Evolutionary conservation across 1,284 basidiomycete species (phyloP).

Genomic region (Sanghuangporus weigelae): DNA sequence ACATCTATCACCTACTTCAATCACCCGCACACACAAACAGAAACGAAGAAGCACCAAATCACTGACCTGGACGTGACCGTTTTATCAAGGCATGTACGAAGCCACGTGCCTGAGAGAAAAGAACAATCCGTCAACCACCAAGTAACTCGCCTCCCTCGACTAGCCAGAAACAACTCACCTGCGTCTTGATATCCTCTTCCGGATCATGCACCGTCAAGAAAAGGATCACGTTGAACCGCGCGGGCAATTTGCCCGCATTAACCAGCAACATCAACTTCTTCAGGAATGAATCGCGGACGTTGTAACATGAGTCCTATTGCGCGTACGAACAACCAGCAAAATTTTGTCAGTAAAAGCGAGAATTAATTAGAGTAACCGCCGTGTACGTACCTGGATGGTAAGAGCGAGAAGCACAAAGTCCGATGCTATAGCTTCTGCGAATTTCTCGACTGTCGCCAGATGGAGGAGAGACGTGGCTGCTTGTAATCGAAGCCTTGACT

Average conservation of each 20-base stretch:
- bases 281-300: slow-evolving; percentile 78
- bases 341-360: neutral
- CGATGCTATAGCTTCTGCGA: slow-evolving; percentile 52
- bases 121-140: neutral
- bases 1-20: slow-evolving; percentile 34
- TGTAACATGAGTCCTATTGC: slow-evolving; percentile 77
- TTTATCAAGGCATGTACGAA: slow-evolving; percentile 49
- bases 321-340: neutral
- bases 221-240: slow-evolving; percentile 78
- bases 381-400: slow-evolving; percentile 61
- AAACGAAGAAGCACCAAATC: neutral
- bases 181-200: slow-evolving; percentile 68
- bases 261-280: slow-evolving; percentile 69
- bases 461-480: slow-evolving; percentile 81
- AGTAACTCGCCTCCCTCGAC: neutral
- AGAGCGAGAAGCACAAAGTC: slow-evolving; percentile 72
- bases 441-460: slow-evolving; percentile 61
- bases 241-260: slow-evolving; percentile 54
- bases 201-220: slow-evolving; percentile 93
- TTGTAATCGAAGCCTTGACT: slow-evolving; percentile 72
- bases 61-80: slow-evolving; percentile 43
- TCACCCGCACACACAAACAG: neutral
- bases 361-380: neutral
- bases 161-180: slow-evolving; percentile 33
- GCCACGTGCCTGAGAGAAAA: slow-evolving; percentile 42